Percentiles rank a stretch among this genome's conserved stretches.
Conservation (phyloP, 306 rosid genomes). For the Begonia fuchsioides region DNA sequence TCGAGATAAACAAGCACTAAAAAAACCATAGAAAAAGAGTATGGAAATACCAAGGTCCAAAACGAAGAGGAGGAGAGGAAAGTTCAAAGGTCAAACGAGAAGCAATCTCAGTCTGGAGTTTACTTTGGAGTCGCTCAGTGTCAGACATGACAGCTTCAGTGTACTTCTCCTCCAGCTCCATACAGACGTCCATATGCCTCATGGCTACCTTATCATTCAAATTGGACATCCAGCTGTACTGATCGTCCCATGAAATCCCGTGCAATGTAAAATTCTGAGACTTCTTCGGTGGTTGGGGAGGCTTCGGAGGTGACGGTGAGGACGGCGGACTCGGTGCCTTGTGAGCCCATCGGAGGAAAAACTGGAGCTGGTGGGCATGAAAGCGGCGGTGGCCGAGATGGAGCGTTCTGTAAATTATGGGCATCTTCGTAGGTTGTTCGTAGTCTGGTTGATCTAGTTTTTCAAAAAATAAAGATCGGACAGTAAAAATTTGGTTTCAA, state of each 20-base stretch:
- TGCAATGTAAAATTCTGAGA: constrained; percentile 60
- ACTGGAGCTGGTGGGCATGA: not conserved
- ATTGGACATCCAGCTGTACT: constrained; percentile 82
- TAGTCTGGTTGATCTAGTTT: no score
- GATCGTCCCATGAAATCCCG: constrained; percentile 64
- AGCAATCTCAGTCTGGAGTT: constrained; percentile 87
- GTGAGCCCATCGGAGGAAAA: constrained; percentile 23
- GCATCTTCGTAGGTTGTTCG: no score
- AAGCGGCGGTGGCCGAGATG: constrained; percentile 12
- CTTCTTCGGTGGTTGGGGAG: constrained; percentile 75
- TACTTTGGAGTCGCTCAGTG: constrained; percentile 52
- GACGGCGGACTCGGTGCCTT: constrained; percentile 19
- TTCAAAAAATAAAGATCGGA: no score
- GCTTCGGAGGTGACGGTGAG: constrained; percentile 33
- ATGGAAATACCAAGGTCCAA: constrained; percentile 63
- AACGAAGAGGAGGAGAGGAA: constrained; percentile 73
- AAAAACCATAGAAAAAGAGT: not conserved
- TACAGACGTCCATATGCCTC: constrained; percentile 90
- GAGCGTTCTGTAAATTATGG: constrained; percentile 13
- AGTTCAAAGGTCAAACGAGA: constrained; percentile 62
- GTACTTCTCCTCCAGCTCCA: constrained; percentile 95
- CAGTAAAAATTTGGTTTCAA: no score
- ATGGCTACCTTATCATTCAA: constrained; percentile 73
- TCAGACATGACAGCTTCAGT: constrained; percentile 62
- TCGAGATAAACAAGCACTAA: not conserved